A percentile compares a stretch with the other conserved stretches of the same genome.
Conservation (phyloP, 352 stramenopile genomes). For the Phytophthora meadii region DNA sequence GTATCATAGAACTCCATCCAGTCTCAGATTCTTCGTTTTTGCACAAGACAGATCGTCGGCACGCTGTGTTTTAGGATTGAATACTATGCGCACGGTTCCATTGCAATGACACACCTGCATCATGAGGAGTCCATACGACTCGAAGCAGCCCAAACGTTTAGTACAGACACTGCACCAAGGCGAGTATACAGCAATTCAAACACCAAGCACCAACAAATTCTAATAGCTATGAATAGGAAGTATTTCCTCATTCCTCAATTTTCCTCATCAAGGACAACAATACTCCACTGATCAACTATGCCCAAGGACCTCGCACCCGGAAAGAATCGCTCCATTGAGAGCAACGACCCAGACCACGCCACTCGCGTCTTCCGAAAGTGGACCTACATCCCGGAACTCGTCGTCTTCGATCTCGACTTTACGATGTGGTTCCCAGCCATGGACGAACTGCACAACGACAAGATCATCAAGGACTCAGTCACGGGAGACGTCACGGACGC, state of each 20-base stretch:
- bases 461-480: slow-evolving; percentile 62
- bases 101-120: background rate
- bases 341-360: slow-evolving; percentile 14
- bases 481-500: slow-evolving; percentile 70
- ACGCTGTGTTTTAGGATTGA: background rate
- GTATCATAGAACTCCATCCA: background rate
- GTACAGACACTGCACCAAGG: no score
- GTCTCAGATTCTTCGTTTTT: background rate
- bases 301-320: slow-evolving; percentile 20
- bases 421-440: slow-evolving; percentile 84
- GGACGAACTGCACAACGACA: slow-evolving; percentile 79
- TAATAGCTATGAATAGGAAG: no score
- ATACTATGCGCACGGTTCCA: background rate
- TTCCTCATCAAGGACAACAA: background rate
- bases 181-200: no score
- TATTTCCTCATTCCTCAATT: background rate
- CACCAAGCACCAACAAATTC: no score
- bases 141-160: no score
- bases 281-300: background rate
- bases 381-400: slow-evolving; percentile 65
- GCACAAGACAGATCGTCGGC: background rate
- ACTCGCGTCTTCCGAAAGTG: slow-evolving; percentile 41
- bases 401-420: slow-evolving; percentile 45
- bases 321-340: slow-evolving; percentile 29
- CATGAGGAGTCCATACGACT: background rate